phyloP scores from a whole-genome alignment of 352 stramenopile species.

The Aphanomyces euteiches region DNA sequence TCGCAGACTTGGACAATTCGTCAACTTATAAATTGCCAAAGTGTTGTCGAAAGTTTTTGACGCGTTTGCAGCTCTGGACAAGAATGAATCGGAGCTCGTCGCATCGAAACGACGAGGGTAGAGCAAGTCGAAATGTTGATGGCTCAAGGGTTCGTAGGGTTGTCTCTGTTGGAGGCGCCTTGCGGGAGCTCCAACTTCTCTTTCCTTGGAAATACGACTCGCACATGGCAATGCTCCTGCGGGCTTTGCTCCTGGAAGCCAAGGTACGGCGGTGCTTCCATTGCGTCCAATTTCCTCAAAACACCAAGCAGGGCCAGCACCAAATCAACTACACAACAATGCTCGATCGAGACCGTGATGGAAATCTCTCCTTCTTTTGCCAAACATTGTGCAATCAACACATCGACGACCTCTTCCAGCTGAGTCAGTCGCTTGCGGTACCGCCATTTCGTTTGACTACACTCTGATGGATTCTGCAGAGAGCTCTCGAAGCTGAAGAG shows the following conservation, averaged over 20 bases:
- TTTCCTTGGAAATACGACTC: slow-evolving; percentile 65
- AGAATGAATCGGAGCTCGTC: slow-evolving; percentile 38
- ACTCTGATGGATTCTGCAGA: not conserved
- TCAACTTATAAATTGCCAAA: too few species aligned
- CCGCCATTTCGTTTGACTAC: not conserved
- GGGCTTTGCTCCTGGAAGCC: slow-evolving; percentile 43
- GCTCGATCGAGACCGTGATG: slow-evolving; percentile 11
- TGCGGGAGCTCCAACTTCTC: slow-evolving; percentile 43
- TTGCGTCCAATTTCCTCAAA: not conserved
- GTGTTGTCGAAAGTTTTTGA: slow-evolving; percentile 38
- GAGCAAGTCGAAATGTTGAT: not conserved
- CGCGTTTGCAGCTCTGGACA: slow-evolving; percentile 45
- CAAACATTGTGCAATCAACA: slow-evolving; percentile 4
- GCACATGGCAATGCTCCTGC: slow-evolving; percentile 44
- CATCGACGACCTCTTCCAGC: not conserved
- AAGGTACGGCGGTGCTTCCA: not conserved
- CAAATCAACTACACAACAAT: slow-evolving; percentile 8
- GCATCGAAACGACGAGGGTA: slow-evolving; percentile 9
- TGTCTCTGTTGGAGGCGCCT: slow-evolving; percentile 45
- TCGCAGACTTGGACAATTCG: too few species aligned
- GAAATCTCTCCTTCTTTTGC: slow-evolving; percentile 10
- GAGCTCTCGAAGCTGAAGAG: not conserved
- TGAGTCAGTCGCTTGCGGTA: slow-evolving; percentile 8
- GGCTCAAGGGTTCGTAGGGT: not conserved
- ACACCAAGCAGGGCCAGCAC: not conserved